A percentile compares a stretch with the other conserved stretches of the same genome.
Conservation (phyloP, 805 yeast species). For the Komagataella phaffii region DNA sequence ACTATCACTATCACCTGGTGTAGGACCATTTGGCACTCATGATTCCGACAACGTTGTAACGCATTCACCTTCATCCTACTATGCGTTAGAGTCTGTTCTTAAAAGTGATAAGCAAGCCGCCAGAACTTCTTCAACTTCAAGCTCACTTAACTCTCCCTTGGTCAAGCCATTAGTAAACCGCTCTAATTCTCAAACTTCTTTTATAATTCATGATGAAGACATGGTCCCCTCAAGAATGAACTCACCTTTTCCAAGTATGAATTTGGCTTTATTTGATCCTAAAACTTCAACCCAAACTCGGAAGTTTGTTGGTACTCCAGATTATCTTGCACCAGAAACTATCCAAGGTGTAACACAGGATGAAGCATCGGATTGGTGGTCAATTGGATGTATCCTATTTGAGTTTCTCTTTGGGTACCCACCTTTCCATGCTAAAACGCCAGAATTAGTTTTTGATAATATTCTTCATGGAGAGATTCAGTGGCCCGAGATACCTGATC, state of each 20-base stretch:
- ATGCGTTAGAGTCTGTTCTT: background rate
- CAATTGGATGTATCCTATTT: constrained; percentile 88
- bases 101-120: background rate
- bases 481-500: constrained; percentile 66
- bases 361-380: constrained; percentile 96
- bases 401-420: constrained; percentile 90
- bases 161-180: constrained; percentile 32
- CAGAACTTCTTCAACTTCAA: constrained; percentile 19
- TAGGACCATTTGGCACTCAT: constrained; percentile 10
- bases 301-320: constrained; percentile 93
- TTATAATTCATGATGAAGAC: constrained; percentile 41
- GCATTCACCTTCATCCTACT: background rate
- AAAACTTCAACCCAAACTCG: constrained; percentile 37
- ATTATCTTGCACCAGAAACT: constrained; percentile 94
- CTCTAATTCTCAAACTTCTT: constrained; percentile 43
- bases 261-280: constrained; percentile 67
- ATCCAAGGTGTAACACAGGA: constrained; percentile 75
- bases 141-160: constrained; percentile 33
- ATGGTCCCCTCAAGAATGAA: constrained; percentile 6
- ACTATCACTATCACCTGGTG: constrained; percentile 26
- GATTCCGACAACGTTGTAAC: constrained; percentile 2
- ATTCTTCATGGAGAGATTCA: constrained; percentile 61
- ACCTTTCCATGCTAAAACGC: constrained; percentile 79
- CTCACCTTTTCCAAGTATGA: constrained; percentile 10
- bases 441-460: constrained; percentile 71